Evolutionary conservation across 305 asterid genomes (phyloP), one percentile per base, ranked within the genome.

Genomic region (Solanum chacoense): DNA sequence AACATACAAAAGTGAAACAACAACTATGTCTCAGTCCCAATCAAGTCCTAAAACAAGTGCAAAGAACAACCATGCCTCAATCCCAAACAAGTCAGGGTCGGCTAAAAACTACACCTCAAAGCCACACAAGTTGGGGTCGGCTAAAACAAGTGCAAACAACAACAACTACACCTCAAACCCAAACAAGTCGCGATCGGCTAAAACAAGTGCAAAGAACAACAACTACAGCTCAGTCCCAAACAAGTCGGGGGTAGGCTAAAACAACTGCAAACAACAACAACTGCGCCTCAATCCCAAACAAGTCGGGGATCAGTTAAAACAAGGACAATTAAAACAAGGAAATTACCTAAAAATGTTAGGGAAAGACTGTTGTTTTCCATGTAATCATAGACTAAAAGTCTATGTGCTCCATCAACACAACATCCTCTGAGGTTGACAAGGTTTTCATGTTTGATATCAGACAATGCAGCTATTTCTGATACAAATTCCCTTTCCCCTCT

Each of bases 331-430:
- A 77, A 76, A 22, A 12, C 24, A 13, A 65, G 32, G n/a, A 36
- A 42, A 38, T 83, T 93, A 94, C 98, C 98, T 2, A 94, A 94
- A 89, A 95, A 91, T 9, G 94, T 45, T 24, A 92, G 94, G 2
- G 88, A 69, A 79, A 96, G 96, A 91, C 96, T 93, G 89, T 95
- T 94, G 80, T 96, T 93, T 87, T 94, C 95, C 98, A 96, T 92
- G 91, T 92, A 94, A 71, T 94, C 93, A 77, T 94, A 96, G 26
- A 96, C 97, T 40, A 96, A 84, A 36, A 94, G 93, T 74, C 98
- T 91, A 14, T 93, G 91, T 22, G 94, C 90, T 69, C 95, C 98
- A 88, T 95, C 91, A 10, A 95, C 87, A 85, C 98, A 96, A 81
- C 96, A 95, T 16, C 98, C 98, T 89, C 81, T 89, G 34, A 96